Conservation (phyloP, 2,329 filamentous ascomycete genomes). For the Stemphylium lycopersici region DNA sequence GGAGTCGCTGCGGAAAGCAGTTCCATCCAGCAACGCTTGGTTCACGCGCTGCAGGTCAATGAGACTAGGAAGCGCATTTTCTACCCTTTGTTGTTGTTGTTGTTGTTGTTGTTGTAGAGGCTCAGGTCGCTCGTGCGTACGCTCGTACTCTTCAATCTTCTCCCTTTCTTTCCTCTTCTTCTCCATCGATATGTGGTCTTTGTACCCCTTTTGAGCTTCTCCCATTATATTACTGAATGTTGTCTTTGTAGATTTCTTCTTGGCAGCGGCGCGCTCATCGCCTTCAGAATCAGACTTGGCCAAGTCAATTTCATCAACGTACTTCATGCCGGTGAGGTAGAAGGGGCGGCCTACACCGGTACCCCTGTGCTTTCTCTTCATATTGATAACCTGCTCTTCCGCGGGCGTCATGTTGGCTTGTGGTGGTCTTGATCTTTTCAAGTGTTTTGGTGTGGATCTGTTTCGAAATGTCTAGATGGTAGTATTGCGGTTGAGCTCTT, state of each 20-base stretch:
- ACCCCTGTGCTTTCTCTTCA: too few relatives aligned
- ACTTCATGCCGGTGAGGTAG: not conserved
- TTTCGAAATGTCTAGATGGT: too few relatives aligned
- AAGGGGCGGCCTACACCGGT: not conserved
- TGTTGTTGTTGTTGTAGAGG: not conserved
- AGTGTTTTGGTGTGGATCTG: too few relatives aligned
- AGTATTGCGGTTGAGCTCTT: too few relatives aligned
- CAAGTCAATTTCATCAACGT: not conserved
- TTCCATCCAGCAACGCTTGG: not conserved
- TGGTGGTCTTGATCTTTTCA: too few relatives aligned
- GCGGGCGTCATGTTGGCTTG: too few relatives aligned
- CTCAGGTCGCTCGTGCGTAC: not conserved
- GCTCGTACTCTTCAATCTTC: not conserved
- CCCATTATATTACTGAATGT: not conserved
- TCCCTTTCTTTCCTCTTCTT: not conserved
- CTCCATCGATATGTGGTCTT: not conserved
- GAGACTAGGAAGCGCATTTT: not conserved
- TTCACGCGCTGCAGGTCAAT: not conserved
- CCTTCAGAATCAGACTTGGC: not conserved
- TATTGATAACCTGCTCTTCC: too few relatives aligned
- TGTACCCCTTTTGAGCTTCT: not conserved
- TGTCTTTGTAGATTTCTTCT: not conserved
- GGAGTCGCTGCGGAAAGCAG: conserved; percentile 7
- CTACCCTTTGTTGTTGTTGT: too few relatives aligned
- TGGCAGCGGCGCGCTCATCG: not conserved